Evolutionary conservation across 1,139 yeast genomes (phyloP).

Genomic region (Lodderomyces jiufengensis): DNA sequence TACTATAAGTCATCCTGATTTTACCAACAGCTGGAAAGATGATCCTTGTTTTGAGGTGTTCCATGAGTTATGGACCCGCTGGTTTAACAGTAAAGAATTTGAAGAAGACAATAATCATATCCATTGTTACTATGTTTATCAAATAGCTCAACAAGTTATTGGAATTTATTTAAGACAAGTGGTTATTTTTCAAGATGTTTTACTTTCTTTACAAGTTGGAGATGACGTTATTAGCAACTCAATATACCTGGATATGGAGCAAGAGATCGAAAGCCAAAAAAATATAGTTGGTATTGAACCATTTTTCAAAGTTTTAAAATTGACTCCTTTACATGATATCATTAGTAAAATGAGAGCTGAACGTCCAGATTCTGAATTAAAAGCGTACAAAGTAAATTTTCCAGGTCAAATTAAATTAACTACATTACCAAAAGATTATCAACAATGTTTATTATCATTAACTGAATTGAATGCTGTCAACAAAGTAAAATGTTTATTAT

Average conservation of each 20-base stretch:
- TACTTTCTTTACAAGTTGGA: conserved; percentile 25
- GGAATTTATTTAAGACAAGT: conserved; percentile 38
- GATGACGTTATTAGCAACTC: conserved; percentile 17
- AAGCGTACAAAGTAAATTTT: no score
- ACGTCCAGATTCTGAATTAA: no score
- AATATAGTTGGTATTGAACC: conserved; percentile 12
- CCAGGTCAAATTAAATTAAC: conserved; percentile 42
- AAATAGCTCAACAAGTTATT: conserved; percentile 27
- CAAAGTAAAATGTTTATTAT: conserved; percentile 31
- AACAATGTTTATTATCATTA: conserved; percentile 20
- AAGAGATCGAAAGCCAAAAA: conserved; percentile 4
- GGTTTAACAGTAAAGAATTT: neutral
- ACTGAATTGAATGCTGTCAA: conserved; percentile 25
- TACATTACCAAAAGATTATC: conserved; percentile 35
- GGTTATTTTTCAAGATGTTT: conserved; percentile 31
- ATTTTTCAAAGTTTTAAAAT: conserved; percentile 19
- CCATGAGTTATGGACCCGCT: no score
- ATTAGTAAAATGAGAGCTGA: no score
- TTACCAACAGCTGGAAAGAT: no score
- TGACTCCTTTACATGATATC: conserved; percentile 21
- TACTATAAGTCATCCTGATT: no score
- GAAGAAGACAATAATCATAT: conserved; percentile 2
- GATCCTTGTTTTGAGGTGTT: no score
- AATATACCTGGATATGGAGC: neutral
- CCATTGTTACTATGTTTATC: conserved; percentile 16